Evolutionary conservation across 2,329 filamentous ascomycete genomes (phyloP), one percentile per base, ranked within the genome.

Genomic region (Botryotinia narcissicola): DNA sequence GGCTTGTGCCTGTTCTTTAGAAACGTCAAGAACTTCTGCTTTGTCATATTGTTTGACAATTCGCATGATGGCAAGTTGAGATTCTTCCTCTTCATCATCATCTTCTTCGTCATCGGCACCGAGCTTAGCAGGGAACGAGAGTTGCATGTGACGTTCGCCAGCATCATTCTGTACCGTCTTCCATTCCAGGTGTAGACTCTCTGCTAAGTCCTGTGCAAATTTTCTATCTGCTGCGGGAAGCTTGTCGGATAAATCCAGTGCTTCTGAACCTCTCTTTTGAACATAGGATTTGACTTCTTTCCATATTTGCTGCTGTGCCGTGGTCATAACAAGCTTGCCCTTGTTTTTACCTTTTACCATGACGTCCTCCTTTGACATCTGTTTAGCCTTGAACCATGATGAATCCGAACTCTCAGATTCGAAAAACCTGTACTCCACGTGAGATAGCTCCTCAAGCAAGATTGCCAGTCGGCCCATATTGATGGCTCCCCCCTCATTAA

Each of bases 401-500:
- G 94, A 91, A 83, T 98, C 94, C 10, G 93, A 88, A 76, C 94
- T 91, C 79, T 98, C 97, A 59, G 91, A 87, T 83, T 99, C 95
- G 79, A 99, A 99, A 80, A 96, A 93, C n/a, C 92, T 89, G 80
- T 92, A 92, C 82, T 99, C 96, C 73, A 97, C 93, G 80, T 95
- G 92, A 72, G 92, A 92, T 73, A 99, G 86, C 81, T 97, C 93
- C 46, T 94, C 90, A 62, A 99, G 85, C 63, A 99, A 87, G 67
- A 92, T 84, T 70, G 89, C 89, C 74, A 99, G 85, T 73, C 96
- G 90, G 75, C 91, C 84, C 81, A 99, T 85, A 81, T 98, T 97
- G 83, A 99, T 97, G 64, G 93, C 91, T 79, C 96, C 97, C 72
- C 92, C 90, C 81, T 99, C 94, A 83, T 99, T 99, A 83, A 99